A percentile compares a stretch with the other conserved stretches of the same genome.
phyloP scores from a whole-genome alignment of 2,329 filamentous ascomycete species.

The Aspergillus fumigatiaffinis region DNA sequence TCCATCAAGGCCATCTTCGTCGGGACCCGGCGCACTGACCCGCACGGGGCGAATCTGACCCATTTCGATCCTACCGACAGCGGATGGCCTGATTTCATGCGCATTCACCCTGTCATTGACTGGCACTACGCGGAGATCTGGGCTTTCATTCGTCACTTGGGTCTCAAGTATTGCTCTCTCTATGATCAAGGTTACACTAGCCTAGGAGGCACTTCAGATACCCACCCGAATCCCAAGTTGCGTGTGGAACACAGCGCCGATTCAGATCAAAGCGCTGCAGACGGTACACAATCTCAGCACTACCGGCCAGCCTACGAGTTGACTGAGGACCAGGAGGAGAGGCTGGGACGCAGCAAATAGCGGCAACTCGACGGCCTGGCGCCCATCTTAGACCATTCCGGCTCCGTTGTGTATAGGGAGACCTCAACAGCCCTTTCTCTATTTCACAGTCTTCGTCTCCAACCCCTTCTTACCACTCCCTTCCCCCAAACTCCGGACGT shows the following conservation, averaged over 20 bases:
- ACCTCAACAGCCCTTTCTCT: neutral
- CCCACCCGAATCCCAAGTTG: constrained; percentile 79
- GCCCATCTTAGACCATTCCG: neutral
- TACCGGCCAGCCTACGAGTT: constrained; percentile 75
- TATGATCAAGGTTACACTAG: constrained; percentile 91
- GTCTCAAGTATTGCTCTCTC: constrained; percentile 77
- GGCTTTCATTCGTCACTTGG: constrained; percentile 70
- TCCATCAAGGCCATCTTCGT: constrained; percentile 76
- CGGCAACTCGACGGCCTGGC: no score
- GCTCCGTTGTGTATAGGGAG: neutral
- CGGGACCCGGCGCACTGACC: constrained; percentile 85
- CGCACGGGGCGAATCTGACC: constrained; percentile 73
- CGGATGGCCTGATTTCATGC: constrained; percentile 89
- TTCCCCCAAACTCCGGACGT: neutral
- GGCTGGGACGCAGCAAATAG: constrained; percentile 63
- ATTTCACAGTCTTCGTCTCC: neutral
- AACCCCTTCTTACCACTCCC: neutral
- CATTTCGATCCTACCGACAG: constrained; percentile 84
- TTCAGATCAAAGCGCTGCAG: constrained; percentile 24
- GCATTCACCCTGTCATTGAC: constrained; percentile 92
- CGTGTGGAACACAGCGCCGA: constrained; percentile 30
- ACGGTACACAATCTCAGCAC: constrained; percentile 23
- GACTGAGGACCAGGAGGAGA: constrained; percentile 70
- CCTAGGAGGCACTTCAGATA: constrained; percentile 85
- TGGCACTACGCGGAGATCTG: constrained; percentile 97